Evolutionary conservation across 306 rosid species (phyloP).

Genomic region (Rosa persica): DNA sequence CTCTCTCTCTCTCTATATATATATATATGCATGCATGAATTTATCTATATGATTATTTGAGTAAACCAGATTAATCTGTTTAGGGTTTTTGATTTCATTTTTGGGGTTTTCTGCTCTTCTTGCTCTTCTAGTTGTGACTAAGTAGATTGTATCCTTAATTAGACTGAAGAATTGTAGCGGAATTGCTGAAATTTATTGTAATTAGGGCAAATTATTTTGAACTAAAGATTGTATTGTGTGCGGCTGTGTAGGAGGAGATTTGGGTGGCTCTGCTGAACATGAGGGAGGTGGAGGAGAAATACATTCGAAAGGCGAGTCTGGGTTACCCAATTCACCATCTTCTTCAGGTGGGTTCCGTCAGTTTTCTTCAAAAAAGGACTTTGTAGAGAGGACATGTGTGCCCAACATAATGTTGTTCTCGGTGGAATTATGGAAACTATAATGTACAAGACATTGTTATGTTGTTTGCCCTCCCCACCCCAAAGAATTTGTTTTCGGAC

Average conservation of each 20-base stretch:
- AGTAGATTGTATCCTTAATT: not conserved
- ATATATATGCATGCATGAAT: not conserved
- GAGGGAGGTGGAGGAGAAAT: slow-evolving; percentile 77
- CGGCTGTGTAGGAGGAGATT: slow-evolving; percentile 55
- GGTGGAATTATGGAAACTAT: slow-evolving; percentile 84
- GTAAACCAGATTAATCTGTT: not conserved
- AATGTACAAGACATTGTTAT: slow-evolving; percentile 69
- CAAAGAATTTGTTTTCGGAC: slow-evolving; percentile 71
- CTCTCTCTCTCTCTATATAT: not conserved
- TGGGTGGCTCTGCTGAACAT: slow-evolving; percentile 86
- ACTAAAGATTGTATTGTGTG: not conserved
- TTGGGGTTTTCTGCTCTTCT: not conserved
- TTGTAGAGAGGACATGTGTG: slow-evolving; percentile 93
- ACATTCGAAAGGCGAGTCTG: slow-evolving; percentile 55
- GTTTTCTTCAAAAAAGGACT: slow-evolving; percentile 95
- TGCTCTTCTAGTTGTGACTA: not conserved
- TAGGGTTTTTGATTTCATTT: not conserved
- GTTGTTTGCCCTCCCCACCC: slow-evolving; percentile 60
- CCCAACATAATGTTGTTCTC: slow-evolving; percentile 73
- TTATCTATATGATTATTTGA: not conserved
- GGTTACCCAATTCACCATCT: slow-evolving; percentile 92
- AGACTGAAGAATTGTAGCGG: not conserved
- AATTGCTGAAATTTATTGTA: not conserved
- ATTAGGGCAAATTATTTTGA: not conserved
- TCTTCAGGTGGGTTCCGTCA: slow-evolving; percentile 99